phyloP scores from a whole-genome alignment of 345 rosid species.

The Crucihimalaya himalaica region DNA sequence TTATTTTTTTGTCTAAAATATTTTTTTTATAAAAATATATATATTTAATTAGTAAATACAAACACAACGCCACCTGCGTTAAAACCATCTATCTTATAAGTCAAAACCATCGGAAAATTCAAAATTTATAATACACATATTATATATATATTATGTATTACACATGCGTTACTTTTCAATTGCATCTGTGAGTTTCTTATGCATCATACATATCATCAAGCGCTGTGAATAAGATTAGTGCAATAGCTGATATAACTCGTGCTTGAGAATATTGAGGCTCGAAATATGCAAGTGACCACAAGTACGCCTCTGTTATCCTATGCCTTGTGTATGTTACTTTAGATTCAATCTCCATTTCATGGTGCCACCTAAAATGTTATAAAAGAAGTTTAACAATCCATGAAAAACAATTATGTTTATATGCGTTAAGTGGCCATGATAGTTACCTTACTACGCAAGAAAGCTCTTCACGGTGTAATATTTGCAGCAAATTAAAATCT shows the following conservation, averaged over 20 bases:
- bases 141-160: background rate
- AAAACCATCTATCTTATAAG: background rate
- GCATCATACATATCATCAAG: conserved; percentile 38
- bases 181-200: conserved; percentile 32
- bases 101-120: background rate
- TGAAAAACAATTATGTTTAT: background rate
- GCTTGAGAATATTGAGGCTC: conserved; percentile 36
- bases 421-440: background rate
- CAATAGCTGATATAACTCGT: conserved; percentile 1
- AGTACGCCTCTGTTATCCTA: conserved; percentile 15
- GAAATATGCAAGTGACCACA: conserved; percentile 36
- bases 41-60: too few relatives aligned
- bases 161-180: background rate
- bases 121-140: background rate
- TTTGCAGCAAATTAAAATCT: conserved; percentile 30
- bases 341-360: conserved; percentile 14
- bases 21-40: too few relatives aligned
- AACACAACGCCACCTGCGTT: conserved; percentile 39
- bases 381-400: background rate
- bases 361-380: conserved; percentile 25
- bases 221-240: conserved; percentile 6
- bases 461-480: conserved; percentile 23
- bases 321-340: conserved; percentile 22
- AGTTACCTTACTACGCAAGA: conserved; percentile 18
- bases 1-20: too few relatives aligned